Percentiles rank a stretch among this genome's conserved stretches.
Evolutionary conservation across 2,329 filamentous ascomycete genomes (phyloP).

Genomic region (Fusarium brevicatenulatum): DNA sequence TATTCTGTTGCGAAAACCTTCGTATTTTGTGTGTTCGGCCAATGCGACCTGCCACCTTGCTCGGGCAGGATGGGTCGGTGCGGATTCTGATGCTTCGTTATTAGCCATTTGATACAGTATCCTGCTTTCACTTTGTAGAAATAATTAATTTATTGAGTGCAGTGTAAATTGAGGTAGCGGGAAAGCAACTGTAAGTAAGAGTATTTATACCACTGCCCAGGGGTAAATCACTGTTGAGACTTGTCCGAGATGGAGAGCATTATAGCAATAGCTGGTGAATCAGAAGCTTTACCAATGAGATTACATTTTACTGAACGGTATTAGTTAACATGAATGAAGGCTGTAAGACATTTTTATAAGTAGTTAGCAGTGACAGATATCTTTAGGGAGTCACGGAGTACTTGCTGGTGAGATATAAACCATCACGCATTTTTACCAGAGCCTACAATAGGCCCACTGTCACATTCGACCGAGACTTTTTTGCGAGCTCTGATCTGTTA

Average conservation of each 20-base stretch:
- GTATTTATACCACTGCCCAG: neutral
- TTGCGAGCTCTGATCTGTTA: no score
- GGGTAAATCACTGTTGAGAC: neutral
- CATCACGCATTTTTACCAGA: no score
- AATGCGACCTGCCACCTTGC: neutral
- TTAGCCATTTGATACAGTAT: neutral
- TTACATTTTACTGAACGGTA: neutral
- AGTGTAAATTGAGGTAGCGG: fast-evolving
- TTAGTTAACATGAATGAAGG: no score
- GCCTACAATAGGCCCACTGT: no score
- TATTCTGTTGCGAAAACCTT: neutral
- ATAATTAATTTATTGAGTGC: no score
- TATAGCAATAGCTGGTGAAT: neutral
- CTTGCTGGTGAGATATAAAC: no score
- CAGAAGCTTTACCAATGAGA: neutral
- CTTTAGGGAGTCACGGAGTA: no score
- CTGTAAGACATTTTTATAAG: no score
- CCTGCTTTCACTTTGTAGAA: fast-evolving
- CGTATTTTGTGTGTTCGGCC: neutral
- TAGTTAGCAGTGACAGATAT: no score
- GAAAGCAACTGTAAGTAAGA: fast-evolving
- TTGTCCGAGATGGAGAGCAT: neutral
- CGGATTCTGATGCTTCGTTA: neutral
- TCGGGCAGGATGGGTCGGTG: neutral
- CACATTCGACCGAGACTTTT: no score